phyloP scores from a whole-genome alignment of 148 eudicot species.

The Bassia scoparia region DNA sequence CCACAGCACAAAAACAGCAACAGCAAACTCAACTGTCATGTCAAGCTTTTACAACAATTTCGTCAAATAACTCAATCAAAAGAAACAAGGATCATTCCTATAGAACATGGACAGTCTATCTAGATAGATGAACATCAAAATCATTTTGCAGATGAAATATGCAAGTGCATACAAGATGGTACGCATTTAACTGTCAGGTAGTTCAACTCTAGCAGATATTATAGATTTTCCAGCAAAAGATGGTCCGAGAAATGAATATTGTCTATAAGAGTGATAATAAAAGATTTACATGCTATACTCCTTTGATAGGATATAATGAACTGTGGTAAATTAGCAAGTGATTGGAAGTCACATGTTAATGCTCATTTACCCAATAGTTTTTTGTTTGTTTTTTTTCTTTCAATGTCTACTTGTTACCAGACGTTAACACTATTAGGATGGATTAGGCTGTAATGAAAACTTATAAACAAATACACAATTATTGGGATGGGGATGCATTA shows the following conservation, averaged over 20 bases:
- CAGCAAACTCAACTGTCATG: background rate
- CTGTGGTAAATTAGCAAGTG: too few relatives aligned
- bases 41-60: background rate
- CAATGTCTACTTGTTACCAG: too few relatives aligned
- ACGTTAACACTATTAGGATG: too few relatives aligned
- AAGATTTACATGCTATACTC: background rate
- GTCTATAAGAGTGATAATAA: background rate
- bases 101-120: background rate
- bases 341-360: too few relatives aligned
- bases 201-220: background rate
- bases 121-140: constrained; percentile 4
- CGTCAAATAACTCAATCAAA: background rate
- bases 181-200: background rate
- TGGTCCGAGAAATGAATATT: background rate
- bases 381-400: too few relatives aligned
- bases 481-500: too few relatives aligned
- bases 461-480: too few relatives aligned
- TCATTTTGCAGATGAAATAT: constrained; percentile 10
- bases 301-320: too few relatives aligned
- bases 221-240: background rate
- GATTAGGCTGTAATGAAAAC: too few relatives aligned
- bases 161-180: background rate
- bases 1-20: background rate
- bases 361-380: too few relatives aligned
- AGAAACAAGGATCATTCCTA: background rate